These are phyloP conservation scores for Volvox carteri DNA, from an alignment of 163 green algal genomes.

Conservation along the genomic window DNA sequence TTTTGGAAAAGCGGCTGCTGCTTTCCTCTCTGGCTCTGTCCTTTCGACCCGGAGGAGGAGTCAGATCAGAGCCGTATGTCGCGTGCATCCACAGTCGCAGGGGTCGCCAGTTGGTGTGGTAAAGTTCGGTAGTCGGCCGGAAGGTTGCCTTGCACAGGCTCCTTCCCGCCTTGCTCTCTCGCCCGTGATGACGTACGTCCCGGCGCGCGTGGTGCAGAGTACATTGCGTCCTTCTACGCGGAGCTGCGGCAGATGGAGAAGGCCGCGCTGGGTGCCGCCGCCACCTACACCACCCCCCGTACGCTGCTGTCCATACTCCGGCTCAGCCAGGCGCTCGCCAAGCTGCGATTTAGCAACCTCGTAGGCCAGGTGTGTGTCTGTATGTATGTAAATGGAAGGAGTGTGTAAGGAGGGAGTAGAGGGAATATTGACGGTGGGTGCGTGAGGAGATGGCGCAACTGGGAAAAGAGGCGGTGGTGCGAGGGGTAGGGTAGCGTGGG, in stretches of 20 bases:
- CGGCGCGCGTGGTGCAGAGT: constrained; percentile 82
- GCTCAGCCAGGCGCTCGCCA: constrained; percentile 90
- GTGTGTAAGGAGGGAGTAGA: not conserved
- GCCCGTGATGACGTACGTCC: too few relatives aligned
- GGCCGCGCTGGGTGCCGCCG: constrained; percentile 72
- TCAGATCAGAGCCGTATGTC: not conserved
- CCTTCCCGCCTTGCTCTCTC: too few relatives aligned
- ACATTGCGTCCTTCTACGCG: constrained; percentile 92
- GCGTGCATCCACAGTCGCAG: too few relatives aligned
- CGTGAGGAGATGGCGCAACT: too few relatives aligned
- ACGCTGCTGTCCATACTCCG: constrained; percentile 97
- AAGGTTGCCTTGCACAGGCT: too few relatives aligned
- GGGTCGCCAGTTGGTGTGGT: too few relatives aligned
- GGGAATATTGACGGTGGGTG: not conserved
- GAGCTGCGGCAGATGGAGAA: constrained; percentile 85
- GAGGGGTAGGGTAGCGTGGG: too few relatives aligned
- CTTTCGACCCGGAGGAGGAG: too few relatives aligned
- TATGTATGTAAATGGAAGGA: too few relatives aligned
- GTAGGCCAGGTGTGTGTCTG: constrained; percentile 69
- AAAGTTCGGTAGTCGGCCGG: too few relatives aligned
- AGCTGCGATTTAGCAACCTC: constrained; percentile 82
- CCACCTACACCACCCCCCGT: constrained; percentile 95
- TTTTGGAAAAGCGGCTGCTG: not conserved
- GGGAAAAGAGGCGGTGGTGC: too few relatives aligned
- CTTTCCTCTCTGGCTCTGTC: not conserved